A percentile compares a stretch with the other conserved stretches of the same genome.
Evolutionary conservation across 495 filamentous ascomycete species (phyloP).

Genomic region (Xanthoparmelia taractica): DNA sequence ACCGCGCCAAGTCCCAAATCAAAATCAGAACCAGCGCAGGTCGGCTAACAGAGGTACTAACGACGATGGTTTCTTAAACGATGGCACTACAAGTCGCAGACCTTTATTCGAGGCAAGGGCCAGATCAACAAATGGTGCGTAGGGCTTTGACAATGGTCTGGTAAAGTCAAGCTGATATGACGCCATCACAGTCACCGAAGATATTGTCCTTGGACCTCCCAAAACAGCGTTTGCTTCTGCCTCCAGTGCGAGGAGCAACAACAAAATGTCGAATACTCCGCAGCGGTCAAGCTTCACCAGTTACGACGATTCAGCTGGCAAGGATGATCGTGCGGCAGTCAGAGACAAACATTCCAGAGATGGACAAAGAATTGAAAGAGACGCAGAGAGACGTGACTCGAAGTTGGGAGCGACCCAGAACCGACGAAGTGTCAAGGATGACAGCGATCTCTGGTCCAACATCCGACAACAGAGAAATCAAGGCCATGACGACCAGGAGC

Average conservation of each 20-base stretch:
- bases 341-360: conserved; percentile 48
- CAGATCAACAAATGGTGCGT: conserved; percentile 47
- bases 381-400: conserved; percentile 38
- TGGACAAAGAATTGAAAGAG: conserved; percentile 38
- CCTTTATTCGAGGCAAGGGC: conserved; percentile 55
- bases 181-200: conserved; percentile 50
- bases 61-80: conserved; percentile 27
- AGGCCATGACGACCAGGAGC: conserved; percentile 49
- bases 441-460: conserved; percentile 53
- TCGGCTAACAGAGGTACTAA: conserved; percentile 24
- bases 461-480: conserved; percentile 47
- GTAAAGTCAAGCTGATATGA: conserved; percentile 20
- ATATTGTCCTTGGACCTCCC: conserved; percentile 83
- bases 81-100: conserved; percentile 43
- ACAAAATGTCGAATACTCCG: conserved; percentile 44
- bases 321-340: conserved; percentile 56
- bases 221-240: conserved; percentile 81
- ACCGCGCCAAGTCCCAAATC: conserved; percentile 39
- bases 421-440: conserved; percentile 41
- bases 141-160: background rate
- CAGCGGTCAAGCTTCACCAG: conserved; percentile 44
- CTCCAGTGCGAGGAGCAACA: conserved; percentile 48
- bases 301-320: conserved; percentile 41
- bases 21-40: conserved; percentile 39
- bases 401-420: conserved; percentile 36